Evolutionary conservation across 192 early-diverging fungal genomes (phyloP).

Genomic region (Backusella mclennaniae): DNA sequence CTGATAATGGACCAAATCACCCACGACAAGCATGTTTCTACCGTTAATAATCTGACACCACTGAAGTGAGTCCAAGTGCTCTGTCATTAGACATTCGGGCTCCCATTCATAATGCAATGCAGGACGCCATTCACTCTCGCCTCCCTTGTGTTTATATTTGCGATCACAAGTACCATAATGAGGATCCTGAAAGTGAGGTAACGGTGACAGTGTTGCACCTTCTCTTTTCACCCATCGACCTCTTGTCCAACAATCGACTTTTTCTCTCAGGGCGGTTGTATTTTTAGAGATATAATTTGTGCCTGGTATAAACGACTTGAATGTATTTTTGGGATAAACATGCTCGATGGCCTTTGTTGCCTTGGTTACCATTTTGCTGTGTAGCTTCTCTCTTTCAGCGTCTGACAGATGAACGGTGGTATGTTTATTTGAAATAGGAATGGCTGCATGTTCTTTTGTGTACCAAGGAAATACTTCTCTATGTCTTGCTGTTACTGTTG

Average conservation of each 20-base stretch:
- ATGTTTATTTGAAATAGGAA: not conserved
- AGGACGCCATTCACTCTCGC: not conserved
- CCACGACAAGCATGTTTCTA: constrained; percentile 45
- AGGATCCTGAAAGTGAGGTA: constrained; percentile 35
- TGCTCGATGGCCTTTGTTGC: not conserved
- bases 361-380: not conserved
- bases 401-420: not conserved
- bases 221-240: constrained; percentile 19
- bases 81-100: constrained; percentile 13
- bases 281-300: not conserved
- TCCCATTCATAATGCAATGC: constrained; percentile 22
- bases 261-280: not conserved
- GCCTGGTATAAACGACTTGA: not conserved
- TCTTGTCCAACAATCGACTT: constrained; percentile 28
- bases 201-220: not conserved
- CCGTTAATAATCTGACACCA: constrained; percentile 42
- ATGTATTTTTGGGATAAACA: not conserved
- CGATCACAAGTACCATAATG: constrained; percentile 26
- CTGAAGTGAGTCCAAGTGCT: not conserved
- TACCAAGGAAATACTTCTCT: not conserved
- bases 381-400: not conserved
- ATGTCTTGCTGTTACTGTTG: not conserved
- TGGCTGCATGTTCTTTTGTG: not conserved
- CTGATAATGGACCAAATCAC: constrained; percentile 49
- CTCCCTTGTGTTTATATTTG: not conserved